Evolutionary conservation across 176 grass and related monocot genomes (phyloP).

Genomic region (Calamus simplicifolius): DNA sequence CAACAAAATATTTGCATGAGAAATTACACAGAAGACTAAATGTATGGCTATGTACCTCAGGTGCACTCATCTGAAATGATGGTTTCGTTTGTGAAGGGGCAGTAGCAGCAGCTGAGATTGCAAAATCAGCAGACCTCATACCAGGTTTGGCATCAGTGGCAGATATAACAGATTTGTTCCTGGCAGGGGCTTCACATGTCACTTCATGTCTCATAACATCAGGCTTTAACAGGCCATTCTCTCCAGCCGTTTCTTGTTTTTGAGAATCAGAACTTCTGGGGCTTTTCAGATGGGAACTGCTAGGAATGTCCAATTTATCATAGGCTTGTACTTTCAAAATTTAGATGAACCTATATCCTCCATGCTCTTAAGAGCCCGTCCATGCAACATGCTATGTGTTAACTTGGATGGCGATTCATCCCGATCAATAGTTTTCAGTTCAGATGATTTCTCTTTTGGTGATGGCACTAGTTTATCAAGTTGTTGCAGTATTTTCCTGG

Average conservation of each 20-base stretch:
- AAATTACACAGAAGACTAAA: no score
- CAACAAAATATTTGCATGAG: no score
- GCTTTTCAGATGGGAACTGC: neutral
- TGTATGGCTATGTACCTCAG: slow-evolving; percentile 19
- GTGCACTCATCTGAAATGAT: slow-evolving; percentile 11
- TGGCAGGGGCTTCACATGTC: slow-evolving; percentile 1
- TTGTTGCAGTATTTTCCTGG: slow-evolving; percentile 49
- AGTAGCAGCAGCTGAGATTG: slow-evolving; percentile 18
- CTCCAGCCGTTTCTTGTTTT: slow-evolving; percentile 16
- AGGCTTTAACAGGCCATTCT: slow-evolving; percentile 15
- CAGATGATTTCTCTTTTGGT: slow-evolving; percentile 26
- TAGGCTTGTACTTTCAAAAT: slow-evolving; percentile 7
- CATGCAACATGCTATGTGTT: neutral
- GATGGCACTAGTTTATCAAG: slow-evolving; percentile 41
- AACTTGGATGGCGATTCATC: slow-evolving; percentile 12
- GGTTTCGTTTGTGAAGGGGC: slow-evolving; percentile 9
- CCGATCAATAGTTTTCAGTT: slow-evolving; percentile 8
- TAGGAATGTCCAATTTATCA: slow-evolving; percentile 6
- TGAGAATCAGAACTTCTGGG: slow-evolving; percentile 17
- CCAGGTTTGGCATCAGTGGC: slow-evolving; percentile 9
- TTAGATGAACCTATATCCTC: slow-evolving; percentile 11
- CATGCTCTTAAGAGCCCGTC: slow-evolving; percentile 7
- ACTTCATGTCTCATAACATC: slow-evolving; percentile 18
- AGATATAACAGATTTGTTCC: slow-evolving; percentile 5
- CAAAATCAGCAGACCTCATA: neutral